Base-by-base conservation (phyloP, 2,329 filamentous ascomycete genomes). In the Clonostachys rhizophaga region DNA sequence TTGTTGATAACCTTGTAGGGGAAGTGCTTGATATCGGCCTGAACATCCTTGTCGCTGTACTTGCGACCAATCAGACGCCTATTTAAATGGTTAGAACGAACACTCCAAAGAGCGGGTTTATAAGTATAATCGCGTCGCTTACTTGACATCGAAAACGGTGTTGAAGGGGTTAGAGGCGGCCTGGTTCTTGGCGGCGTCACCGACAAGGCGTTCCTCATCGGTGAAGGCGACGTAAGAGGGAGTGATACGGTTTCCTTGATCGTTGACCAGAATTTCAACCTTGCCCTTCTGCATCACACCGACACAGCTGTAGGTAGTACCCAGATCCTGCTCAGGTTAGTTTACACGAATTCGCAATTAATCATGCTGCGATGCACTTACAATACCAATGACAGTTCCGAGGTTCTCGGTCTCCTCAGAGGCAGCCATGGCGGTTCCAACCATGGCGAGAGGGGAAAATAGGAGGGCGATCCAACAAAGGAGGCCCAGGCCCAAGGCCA, bases 111-210 rank as follows among this genome's bases (percentile, higher is more conserved):
- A 24, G 36, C 12, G 14, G 14, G 10, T 12, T 30, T 30, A 10
- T n/a, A 5, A 40, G 37, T 10, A 40, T 11, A 42, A 24, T 18
- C 40, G 17, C 34, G n/a, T n/a, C 44, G 75, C 86, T 81, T 72
- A 91, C 88, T 92, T 94, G 73, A 91, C 76, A 63, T 92, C 88
- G 64, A 77, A 92, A 65, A 92, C 80, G 46, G 88, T 92, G 64
- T 85, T 82, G 58, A 63, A 72, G 42, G 88, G 89, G 79, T 92
- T 92, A 48, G 83, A 71, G 53, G 88, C 85, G 64, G 88, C 91
- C 79, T 95, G 91, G 76, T 95, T 95, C 86, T 96, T 96, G 63
- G 91, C 91, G 63, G 94, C 90, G 71, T 99, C 94, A 80, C 94
- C 94, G 58, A 99, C 91, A 57, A 99, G 80, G 66, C 94, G 86